Evolutionary conservation across 495 filamentous ascomycete species (phyloP), one percentile per base, ranked within the genome.

Genomic region (Aspergillus nanangensis): DNA sequence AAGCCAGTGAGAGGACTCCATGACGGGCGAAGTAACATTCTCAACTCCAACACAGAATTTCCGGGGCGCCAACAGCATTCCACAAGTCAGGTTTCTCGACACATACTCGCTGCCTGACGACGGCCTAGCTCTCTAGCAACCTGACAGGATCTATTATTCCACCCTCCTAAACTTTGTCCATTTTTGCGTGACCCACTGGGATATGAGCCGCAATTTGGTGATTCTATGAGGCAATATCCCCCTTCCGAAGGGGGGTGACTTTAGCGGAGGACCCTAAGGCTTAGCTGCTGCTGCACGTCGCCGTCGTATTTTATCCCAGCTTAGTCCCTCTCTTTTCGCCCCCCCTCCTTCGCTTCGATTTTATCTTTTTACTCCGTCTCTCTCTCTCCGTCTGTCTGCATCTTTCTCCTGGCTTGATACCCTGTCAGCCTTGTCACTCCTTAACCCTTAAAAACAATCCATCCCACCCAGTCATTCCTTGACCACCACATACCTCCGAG

Each of bases 381-480:
- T 21, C 18, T 44, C 39, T 36, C 53, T 35, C 44, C 44, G 38
- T 40, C 41, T 35, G 18, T 38, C n/a, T 35, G 38, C 27, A 17
- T 17, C 19, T 35, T 43, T 41, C 18, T 37, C 13, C 39, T 49
- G 13, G 17, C 10, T 24, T 29, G 19, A 41, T 41, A 23, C 25
- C 19, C 31, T 33, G 14, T 18, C 23, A 35, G 27, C 31, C 14
- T 37, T 55, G 48, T 44, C 51, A 23, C 51, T 51, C 47, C 51
- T 36, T 52, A 38, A 34, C 62, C 51, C 43, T 49, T 56, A 45
- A 51, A 61, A 34, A 50, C 36, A 29, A 45, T 52, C 41, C 44
- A 31, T 53, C 48, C 53, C 48, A 50, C 56, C 48, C 45, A 54
- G 60, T 60, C 58, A 45, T 40, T 67, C 53, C 48, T 54, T 55